phyloP scores from a whole-genome alignment of 2,329 filamentous ascomycete genomes.

The Pestalotiopsis sp. region DNA sequence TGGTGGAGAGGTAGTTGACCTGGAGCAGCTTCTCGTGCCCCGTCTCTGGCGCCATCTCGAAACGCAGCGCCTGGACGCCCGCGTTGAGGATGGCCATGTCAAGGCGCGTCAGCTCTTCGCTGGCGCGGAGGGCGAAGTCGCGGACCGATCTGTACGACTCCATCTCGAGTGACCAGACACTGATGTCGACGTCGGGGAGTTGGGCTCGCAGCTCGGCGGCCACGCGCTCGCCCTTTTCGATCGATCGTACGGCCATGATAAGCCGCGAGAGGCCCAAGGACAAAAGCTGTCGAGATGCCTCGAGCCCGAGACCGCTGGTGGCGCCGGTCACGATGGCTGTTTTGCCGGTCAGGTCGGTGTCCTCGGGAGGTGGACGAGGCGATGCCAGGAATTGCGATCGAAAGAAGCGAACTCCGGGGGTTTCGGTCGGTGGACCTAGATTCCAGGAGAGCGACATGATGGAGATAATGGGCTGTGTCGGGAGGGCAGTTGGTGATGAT shows the following conservation, averaged over 20 bases:
- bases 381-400: background rate
- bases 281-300: conserved; percentile 42
- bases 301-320: conserved; percentile 48
- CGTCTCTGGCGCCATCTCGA: conserved; percentile 26
- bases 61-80: conserved; percentile 29
- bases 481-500: background rate
- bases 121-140: conserved; percentile 34
- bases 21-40: conserved; percentile 44
- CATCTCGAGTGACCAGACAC: conserved; percentile 49
- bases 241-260: conserved; percentile 45
- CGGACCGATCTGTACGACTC: conserved; percentile 43
- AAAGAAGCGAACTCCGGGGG: background rate
- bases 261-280: conserved; percentile 37
- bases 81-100: conserved; percentile 50
- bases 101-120: conserved; percentile 36
- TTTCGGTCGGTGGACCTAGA: background rate
- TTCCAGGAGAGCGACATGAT: background rate
- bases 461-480: background rate
- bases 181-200: conserved; percentile 33
- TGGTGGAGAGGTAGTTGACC: conserved; percentile 40
- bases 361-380: background rate
- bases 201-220: conserved; percentile 32
- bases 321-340: conserved; percentile 47
- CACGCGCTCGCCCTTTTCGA: conserved; percentile 40
- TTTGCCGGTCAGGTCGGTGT: conserved; percentile 31